Base-by-base conservation (phyloP, 164 flowering plant species). In the Echeveria elegans region DNA sequence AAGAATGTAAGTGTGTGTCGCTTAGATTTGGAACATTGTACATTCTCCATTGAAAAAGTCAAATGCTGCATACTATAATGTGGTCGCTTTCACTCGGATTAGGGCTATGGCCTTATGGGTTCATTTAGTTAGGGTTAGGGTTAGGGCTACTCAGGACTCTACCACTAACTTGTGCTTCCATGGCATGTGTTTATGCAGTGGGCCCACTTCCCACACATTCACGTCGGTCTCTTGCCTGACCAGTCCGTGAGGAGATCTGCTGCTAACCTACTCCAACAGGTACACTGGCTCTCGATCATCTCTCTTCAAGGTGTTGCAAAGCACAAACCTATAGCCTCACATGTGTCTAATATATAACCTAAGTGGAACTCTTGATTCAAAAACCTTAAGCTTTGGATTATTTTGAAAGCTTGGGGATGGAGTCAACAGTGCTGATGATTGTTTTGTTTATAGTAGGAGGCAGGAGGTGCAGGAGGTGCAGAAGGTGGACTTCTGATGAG, bases 171-270 rank as follows among this genome's bases (percentile, higher is more conserved):
- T 29, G 16, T 45, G 58, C 24, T 56, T 7, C 23, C 30, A 11
- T 29, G 4, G 19, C 32, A 5, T 28, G 30, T 56, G 16, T 56
- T 7, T 21, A 47, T 66, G 63, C 80, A 91, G 97, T 91, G 99
- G 98, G 97, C 99, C 77, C 97, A 91, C 77, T 94, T 91, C 74
- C 99, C 99, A 23, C 97, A 91, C 84, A 94, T 94, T 69, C 99
- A 94, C 69, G 89, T 89, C 72, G 99, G 99, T 63, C 87, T 91
- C 53, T 80, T 85, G 90, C 92, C 92, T 70, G 96, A 94, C 67
- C 96, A 87, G 71, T 80, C 80, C 74, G 75, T 79, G 73, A 89
- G 85, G 82, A 89, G 84, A 65, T 31, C 84, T 52, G 86, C 77
- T 72, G 75, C 61, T 56, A 19, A 56, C 61, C 32, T 81, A 65